Conservation (phyloP, 2,329 filamentous ascomycete species). For the Fusarium agapanthi region DNA sequence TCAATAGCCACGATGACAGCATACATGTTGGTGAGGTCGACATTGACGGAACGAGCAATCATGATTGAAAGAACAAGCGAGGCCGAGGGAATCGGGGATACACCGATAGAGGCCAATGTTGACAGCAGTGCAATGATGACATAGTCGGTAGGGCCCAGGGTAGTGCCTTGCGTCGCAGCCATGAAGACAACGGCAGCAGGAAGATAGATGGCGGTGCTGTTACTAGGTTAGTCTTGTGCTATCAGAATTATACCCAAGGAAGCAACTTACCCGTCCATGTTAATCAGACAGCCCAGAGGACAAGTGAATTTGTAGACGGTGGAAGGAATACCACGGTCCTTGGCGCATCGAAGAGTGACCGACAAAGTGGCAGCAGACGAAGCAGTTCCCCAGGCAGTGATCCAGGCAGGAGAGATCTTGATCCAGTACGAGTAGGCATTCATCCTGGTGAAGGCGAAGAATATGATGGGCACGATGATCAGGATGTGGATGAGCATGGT, state of each 20-base stretch:
- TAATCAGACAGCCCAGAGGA: constrained; percentile 59
- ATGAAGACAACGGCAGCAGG: constrained; percentile 62
- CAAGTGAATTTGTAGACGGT: constrained; percentile 56
- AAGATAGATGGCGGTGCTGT: constrained; percentile 63
- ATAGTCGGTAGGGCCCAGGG: constrained; percentile 55
- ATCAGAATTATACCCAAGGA: not conserved
- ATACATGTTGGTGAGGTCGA: constrained; percentile 59
- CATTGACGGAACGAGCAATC: constrained; percentile 57
- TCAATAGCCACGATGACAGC: constrained; percentile 63
- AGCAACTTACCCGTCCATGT: constrained; percentile 57
- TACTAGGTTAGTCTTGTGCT: constrained; percentile 4
- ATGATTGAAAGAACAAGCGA: constrained; percentile 62
- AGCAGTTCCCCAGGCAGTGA: constrained; percentile 63
- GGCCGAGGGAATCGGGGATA: constrained; percentile 62
- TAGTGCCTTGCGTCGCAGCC: constrained; percentile 58
- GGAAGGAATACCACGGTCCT: constrained; percentile 52
- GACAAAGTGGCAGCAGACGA: constrained; percentile 62
- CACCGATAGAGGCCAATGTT: constrained; percentile 61
- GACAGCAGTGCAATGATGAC: constrained; percentile 59
- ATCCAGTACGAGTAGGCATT: constrained; percentile 61
- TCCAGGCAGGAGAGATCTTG: constrained; percentile 59
- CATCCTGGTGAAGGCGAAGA: constrained; percentile 50
- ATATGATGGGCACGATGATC: constrained; percentile 55
- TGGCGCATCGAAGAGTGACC: constrained; percentile 55
- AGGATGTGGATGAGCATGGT: constrained; percentile 59